A percentile compares a stretch with the other conserved stretches of the same genome.
Evolutionary conservation across 805 yeast genomes (phyloP).

Genomic region (Candida argentea): DNA sequence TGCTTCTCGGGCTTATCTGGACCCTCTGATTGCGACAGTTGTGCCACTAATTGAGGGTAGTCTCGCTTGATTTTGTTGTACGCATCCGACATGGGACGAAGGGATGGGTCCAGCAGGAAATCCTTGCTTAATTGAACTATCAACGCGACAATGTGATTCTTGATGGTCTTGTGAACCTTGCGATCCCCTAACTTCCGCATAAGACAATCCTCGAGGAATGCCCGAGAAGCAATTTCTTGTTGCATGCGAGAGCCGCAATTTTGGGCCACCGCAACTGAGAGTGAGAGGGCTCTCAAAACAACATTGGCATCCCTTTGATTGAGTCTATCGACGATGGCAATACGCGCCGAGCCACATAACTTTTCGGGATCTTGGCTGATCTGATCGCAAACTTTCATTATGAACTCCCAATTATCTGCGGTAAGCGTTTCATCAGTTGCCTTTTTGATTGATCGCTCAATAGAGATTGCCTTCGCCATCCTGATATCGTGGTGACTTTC

Average conservation of each 20-base stretch:
- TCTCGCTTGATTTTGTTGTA: conserved; percentile 36
- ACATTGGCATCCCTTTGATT: conserved; percentile 29
- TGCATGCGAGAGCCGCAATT: conserved; percentile 36
- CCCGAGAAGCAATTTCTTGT: conserved; percentile 31
- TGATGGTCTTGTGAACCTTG: conserved; percentile 57
- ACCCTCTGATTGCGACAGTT: conserved; percentile 9
- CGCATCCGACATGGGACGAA: conserved; percentile 59
- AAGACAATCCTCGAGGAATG: conserved; percentile 24
- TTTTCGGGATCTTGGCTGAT: conserved; percentile 28
- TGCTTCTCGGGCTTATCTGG: conserved; percentile 56
- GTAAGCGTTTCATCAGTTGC: conserved; percentile 35
- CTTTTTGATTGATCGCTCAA: conserved; percentile 11
- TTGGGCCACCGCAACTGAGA: conserved; percentile 30
- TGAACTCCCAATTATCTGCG: conserved; percentile 34
- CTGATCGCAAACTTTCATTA: conserved; percentile 31
- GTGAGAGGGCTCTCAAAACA: conserved; percentile 25
- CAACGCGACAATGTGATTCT: conserved; percentile 53
- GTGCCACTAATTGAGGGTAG: conserved; percentile 22
- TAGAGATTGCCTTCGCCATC: background rate
- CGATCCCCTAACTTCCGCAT: conserved; percentile 40
- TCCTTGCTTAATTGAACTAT: conserved; percentile 55
- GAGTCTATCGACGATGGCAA: conserved; percentile 14
- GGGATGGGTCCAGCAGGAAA: conserved; percentile 66
- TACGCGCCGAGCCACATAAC: conserved; percentile 23
- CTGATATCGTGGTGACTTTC: background rate